phyloP scores from a whole-genome alignment of 1,284 basidiomycete species.

The Apiotrichum brassicae region DNA sequence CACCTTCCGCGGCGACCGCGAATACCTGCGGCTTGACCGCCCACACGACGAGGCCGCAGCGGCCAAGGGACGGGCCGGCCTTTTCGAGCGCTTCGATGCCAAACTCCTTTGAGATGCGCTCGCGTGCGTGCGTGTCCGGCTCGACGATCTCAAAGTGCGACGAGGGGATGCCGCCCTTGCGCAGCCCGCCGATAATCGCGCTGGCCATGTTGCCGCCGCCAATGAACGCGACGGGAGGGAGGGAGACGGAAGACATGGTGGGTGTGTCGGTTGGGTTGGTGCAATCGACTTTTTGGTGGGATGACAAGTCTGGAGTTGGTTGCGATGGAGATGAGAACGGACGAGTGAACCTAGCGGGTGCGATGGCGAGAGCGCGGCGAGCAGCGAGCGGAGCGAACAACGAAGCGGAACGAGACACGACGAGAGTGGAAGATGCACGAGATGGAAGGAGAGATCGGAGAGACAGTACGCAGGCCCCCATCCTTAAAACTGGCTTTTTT shows the following conservation, averaged over 20 bases:
- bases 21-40: not conserved
- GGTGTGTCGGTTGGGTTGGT: not conserved
- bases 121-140: not conserved
- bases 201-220: constrained; percentile 1
- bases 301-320: too few species aligned
- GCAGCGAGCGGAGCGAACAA: too few species aligned
- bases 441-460: too few species aligned
- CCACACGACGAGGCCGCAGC: not conserved
- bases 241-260: not conserved
- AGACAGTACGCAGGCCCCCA: too few species aligned
- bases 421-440: too few species aligned
- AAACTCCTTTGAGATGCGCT: not conserved
- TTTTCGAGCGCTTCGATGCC: not conserved
- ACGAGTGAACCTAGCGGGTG: too few species aligned
- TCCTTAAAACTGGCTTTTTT: too few species aligned
- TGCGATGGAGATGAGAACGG: too few species aligned
- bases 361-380: too few species aligned
- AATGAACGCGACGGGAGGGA: not conserved
- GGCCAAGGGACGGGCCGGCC: not conserved
- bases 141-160: not conserved
- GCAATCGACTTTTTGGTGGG: too few species aligned
- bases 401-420: too few species aligned
- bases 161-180: not conserved
- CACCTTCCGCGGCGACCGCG: not conserved
- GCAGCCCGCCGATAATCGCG: not conserved